These are phyloP conservation scores for Metahyphopichia silvanorum DNA, from an alignment of 805 yeast species.

Conservation along the genomic window DNA sequence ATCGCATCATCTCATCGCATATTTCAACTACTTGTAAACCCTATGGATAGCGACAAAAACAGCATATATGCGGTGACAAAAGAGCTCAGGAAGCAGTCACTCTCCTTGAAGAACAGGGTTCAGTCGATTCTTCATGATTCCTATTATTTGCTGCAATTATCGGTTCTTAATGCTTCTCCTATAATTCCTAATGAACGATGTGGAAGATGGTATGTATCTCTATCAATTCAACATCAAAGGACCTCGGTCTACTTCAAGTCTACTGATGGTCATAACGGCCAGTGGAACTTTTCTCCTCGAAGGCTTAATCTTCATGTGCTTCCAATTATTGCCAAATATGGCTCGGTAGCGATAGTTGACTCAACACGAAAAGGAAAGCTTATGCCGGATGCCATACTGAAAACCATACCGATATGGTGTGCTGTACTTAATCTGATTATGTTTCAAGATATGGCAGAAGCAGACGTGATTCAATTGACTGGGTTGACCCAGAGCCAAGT, in stretches of 20 bases:
- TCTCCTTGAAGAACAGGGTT: conserved; percentile 56
- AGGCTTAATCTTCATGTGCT: conserved; percentile 73
- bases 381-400: conserved; percentile 83
- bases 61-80: no score
- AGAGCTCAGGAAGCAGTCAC: conserved; percentile 46
- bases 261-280: conserved; percentile 83
- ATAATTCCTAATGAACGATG: conserved; percentile 77
- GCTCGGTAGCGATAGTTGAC: conserved; percentile 66
- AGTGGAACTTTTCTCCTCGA: conserved; percentile 76
- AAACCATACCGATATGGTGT: conserved; percentile 91
- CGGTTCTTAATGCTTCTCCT: conserved; percentile 26
- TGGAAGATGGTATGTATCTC: conserved; percentile 76
- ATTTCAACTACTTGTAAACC: no score
- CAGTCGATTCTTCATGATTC: conserved; percentile 71
- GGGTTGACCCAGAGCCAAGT: neutral
- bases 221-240: conserved; percentile 33
- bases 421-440: conserved; percentile 63
- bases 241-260: conserved; percentile 73
- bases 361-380: conserved; percentile 83
- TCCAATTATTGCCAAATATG: conserved; percentile 35
- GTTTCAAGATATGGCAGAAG: conserved; percentile 26
- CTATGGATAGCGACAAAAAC: conserved; percentile 11
- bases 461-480: neutral
- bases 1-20: no score
- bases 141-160: conserved; percentile 39